phyloP scores from a whole-genome alignment of 179 eudicot genomes.

The Vitellaria paradoxa region DNA sequence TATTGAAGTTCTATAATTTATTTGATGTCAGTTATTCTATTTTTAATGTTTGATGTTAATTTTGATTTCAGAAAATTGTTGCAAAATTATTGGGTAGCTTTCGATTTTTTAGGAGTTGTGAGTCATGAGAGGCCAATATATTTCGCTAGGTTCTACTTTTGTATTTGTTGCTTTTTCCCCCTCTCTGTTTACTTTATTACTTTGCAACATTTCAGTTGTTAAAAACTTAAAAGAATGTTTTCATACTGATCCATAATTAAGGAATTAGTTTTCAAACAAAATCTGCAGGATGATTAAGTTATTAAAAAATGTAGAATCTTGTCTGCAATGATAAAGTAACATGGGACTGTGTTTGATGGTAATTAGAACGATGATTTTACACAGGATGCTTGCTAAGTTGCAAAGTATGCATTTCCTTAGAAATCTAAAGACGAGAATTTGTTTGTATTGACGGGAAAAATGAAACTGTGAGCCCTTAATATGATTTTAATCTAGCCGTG shows the following conservation, averaged over 20 bases:
- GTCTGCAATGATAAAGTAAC: not conserved
- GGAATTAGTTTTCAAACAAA: too few species aligned
- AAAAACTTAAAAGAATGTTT: too few species aligned
- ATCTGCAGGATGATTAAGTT: too few species aligned
- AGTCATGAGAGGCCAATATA: too few species aligned
- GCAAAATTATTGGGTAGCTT: not conserved
- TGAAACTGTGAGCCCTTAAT: not conserved
- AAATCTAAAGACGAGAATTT: not conserved
- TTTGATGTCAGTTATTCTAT: not conserved
- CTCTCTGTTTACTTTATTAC: too few species aligned
- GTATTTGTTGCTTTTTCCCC: too few species aligned
- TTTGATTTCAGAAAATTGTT: not conserved
- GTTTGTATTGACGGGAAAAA: not conserved
- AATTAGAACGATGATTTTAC: not conserved
- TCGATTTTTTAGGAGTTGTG: not conserved
- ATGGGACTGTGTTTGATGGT: not conserved
- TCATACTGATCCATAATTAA: too few species aligned
- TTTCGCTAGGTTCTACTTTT: not conserved
- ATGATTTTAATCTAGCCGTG: not conserved
- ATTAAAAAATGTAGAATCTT: not conserved
- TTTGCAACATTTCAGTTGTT: not conserved
- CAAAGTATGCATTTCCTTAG: not conserved
- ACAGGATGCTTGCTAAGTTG: not conserved
- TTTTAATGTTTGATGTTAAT: too few species aligned
- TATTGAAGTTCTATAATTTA: not conserved